phyloP scores from a whole-genome alignment of 768 basidiomycete species.

The Serendipita sp. region DNA sequence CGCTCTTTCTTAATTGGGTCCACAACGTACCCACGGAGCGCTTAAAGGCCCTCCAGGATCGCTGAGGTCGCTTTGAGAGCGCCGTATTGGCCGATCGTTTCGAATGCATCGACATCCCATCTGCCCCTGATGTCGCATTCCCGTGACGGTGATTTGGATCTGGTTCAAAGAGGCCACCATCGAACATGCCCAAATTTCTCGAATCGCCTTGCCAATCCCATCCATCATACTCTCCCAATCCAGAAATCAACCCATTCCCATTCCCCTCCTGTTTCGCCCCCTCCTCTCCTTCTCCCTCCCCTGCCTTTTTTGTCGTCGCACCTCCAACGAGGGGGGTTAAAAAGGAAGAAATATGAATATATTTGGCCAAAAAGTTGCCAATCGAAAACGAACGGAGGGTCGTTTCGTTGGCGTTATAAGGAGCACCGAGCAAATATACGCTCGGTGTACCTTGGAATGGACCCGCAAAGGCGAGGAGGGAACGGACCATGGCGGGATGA shows the following conservation, averaged over 20 bases:
- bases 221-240: conserved; percentile 8
- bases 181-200: background rate
- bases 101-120: background rate
- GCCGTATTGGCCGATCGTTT: no score
- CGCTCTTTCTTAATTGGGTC: conserved; percentile 28
- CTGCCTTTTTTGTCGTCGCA: conserved; percentile 8
- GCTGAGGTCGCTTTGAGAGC: background rate
- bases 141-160: background rate
- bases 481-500: conserved; percentile 31
- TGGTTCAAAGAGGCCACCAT: background rate
- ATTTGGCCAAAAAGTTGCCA: conserved; percentile 15
- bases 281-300: no score
- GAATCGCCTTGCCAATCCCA: conserved; percentile 7
- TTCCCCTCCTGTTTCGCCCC: no score
- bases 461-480: conserved; percentile 27
- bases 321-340: conserved; percentile 24
- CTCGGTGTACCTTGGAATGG: conserved; percentile 34
- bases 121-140: background rate
- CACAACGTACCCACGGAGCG: background rate
- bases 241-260: no score
- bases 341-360: conserved; percentile 28
- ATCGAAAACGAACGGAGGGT: background rate
- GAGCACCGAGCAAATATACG: conserved; percentile 31
- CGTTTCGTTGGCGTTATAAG: conserved; percentile 23
- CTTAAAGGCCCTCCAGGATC: background rate